A percentile compares a stretch with the other conserved stretches of the same genome.
phyloP scores from a whole-genome alignment of 2,329 filamentous ascomycete species.

The Curvularia sp. region DNA sequence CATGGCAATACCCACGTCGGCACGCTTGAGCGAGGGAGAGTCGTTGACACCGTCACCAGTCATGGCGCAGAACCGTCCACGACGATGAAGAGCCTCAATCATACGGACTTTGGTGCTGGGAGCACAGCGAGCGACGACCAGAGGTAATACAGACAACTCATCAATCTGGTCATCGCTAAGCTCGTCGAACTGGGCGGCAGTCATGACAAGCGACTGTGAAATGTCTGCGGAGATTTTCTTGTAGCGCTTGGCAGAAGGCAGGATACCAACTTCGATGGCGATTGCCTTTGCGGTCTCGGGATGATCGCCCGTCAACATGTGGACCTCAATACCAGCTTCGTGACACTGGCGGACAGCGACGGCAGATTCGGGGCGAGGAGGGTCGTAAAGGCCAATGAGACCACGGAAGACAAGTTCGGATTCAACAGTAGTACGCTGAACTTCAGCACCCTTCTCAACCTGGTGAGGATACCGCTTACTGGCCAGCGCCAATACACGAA shows the following conservation, averaged over 20 bases:
- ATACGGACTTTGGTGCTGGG: slow-evolving; percentile 57
- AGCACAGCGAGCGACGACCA: slow-evolving; percentile 55
- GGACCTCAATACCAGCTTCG: slow-evolving; percentile 52
- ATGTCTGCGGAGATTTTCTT: slow-evolving; percentile 32
- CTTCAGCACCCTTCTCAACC: slow-evolving; percentile 36
- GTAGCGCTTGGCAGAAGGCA: slow-evolving; percentile 46
- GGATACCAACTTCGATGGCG: slow-evolving; percentile 54
- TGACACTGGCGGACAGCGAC: slow-evolving; percentile 51
- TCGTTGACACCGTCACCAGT: slow-evolving; percentile 57
- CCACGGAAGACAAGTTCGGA: slow-evolving; percentile 74
- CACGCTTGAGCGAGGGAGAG: slow-evolving; percentile 55
- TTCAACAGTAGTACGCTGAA: slow-evolving; percentile 69
- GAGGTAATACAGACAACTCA: slow-evolving; percentile 48
- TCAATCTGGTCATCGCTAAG: slow-evolving; percentile 54
- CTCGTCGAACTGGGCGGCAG: slow-evolving; percentile 53
- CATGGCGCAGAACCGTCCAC: slow-evolving; percentile 53
- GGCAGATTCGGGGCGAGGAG: slow-evolving; percentile 80
- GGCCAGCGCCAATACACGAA: slow-evolving; percentile 73
- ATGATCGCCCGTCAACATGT: slow-evolving; percentile 59
- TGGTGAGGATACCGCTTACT: slow-evolving; percentile 55
- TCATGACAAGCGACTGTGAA: slow-evolving; percentile 44
- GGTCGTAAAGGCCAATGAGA: slow-evolving; percentile 83
- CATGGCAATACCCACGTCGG: slow-evolving; percentile 58
- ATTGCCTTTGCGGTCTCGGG: slow-evolving; percentile 57
- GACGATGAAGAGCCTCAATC: slow-evolving; percentile 54